Base-by-base conservation (phyloP, 164 flowering plant species). In the Taxillus chinensis region DNA sequence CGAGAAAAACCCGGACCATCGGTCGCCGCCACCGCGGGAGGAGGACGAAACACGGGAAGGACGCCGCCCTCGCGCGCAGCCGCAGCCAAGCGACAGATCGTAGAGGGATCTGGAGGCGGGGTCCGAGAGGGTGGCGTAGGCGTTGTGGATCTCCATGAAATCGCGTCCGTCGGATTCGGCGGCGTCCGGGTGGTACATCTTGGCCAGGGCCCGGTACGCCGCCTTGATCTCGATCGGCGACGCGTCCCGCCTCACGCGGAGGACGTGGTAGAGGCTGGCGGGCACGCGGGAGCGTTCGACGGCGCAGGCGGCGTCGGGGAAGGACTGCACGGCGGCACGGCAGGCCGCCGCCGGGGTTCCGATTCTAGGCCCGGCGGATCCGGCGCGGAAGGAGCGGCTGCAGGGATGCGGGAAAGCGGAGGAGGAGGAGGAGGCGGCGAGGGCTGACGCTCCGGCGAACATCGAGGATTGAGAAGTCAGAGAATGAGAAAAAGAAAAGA, bases 61-160 rank as follows among this genome's bases (percentile, higher is more conserved):
- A 37, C 63, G 60, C 0, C 11, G 17, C 39, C 45, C 45, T 1
- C 52, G 41, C 7, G 59, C 55, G 8, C 7, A 39, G 9, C 63
- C 53, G 2, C 12, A 58, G 3, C 64, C 62, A 38, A 72, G 16
- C 37, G 83, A 68, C 62, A 72, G 51, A 58, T 84, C 89, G 64
- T 88, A 91, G 37, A 68, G 8, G 8, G 85, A 84, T 62, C 90
- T 78, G 5, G 88, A 76, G 16, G 70, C 56, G 14, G 93, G 97
- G 78, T 91, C 96, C 13, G 93, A 83, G 1, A 91, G 80, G 60
- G 92, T 91, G 6, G 72, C 70, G 65, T 91, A 91, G 7, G 98
- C 96, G 45, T 78, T 72, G 68, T 75, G 83, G 41, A 91, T 84
- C 77, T 76, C 73, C 66, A 91, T 85, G 78, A 91, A 91, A 66